Base-by-base conservation (phyloP, 306 rosid genomes). In the Fragaria vesca region DNA sequence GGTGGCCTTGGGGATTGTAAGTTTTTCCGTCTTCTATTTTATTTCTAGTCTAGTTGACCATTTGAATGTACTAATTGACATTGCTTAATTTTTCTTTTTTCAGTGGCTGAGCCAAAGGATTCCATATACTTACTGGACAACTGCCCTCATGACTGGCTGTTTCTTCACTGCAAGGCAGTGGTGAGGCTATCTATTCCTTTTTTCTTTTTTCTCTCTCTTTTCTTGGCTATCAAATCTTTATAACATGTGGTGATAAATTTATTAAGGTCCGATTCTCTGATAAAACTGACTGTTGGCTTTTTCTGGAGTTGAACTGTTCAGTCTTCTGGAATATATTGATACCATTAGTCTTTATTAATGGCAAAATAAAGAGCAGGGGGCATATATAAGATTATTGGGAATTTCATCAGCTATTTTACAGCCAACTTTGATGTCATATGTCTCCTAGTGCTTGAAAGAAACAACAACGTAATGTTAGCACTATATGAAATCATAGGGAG, bases 131-230 rank as follows among this genome's bases (percentile, higher is more conserved):
- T 90, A 51, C 76, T 96, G 91, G 99, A 96, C 77, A 96, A 91
- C 85, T 45, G 80, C 78, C 99, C 99, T 75, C 99, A 96, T 77
- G 99, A 96, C 77, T 96, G 99, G 99, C 90, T 96, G 63, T 96
- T 96, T 87, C 85, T 90, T 83, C 97, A 54, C n/a, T 96, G 99
- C 94, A 96, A 96, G 90, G 99, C 99, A 57, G 99, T 96, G 98
- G 99, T 96, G 79, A 90, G 99, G 75, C 76, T 63, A 21, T 21
- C 63, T 6, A 15, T 16, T 4, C 8, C 0, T 48, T 17, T 57
- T 4, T 1, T 26, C 0, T 48, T 6, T 57, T 1, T 1, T 26
- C 26, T 24, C 24, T 4, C 12, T 24, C 5, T 28, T 28, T 4
- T 1, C 60, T 80, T 13, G 32, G 42, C 67, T 62, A 1, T 62